These are phyloP conservation scores for Coelastrella sp. DNA, from an alignment of 139 green algal species.

Conservation along the genomic window DNA sequence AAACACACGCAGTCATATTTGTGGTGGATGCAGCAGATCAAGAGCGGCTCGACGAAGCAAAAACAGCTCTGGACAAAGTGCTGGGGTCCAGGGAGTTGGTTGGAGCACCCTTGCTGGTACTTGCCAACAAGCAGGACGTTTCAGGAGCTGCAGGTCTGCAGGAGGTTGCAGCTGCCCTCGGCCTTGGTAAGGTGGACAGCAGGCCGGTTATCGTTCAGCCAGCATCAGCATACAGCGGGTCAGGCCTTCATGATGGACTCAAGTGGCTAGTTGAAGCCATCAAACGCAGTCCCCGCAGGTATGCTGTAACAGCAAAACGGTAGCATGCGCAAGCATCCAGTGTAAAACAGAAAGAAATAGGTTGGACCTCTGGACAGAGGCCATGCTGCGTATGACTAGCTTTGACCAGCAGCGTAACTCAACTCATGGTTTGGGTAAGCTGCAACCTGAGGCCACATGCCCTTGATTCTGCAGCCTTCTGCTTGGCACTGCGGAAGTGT, in stretches of 20 bases:
- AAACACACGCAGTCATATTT: constrained; percentile 92
- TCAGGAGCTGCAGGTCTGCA: constrained; percentile 49
- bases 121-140: constrained; percentile 94
- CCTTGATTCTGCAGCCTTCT: too few relatives aligned
- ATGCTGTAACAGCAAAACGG: neutral
- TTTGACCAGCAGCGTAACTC: too few relatives aligned
- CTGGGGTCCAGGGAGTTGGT: constrained; percentile 79
- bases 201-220: constrained; percentile 71
- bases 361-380: too few relatives aligned
- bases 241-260: constrained; percentile 81
- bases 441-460: too few relatives aligned
- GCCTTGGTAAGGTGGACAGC: constrained; percentile 53
- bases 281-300: constrained; percentile 63
- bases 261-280: constrained; percentile 89
- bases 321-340: neutral
- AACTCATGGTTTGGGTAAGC: too few relatives aligned
- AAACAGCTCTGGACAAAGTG: constrained; percentile 73
- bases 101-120: constrained; percentile 88
- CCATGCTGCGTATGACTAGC: too few relatives aligned
- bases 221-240: constrained; percentile 78
- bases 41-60: constrained; percentile 69
- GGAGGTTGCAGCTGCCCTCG: constrained; percentile 72
- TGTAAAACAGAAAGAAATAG: too few relatives aligned
- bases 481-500: too few relatives aligned
- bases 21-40: constrained; percentile 83